Base-by-base conservation (phyloP, 2,329 filamentous ascomycete genomes). In the Madurella mycetomatis region DNA sequence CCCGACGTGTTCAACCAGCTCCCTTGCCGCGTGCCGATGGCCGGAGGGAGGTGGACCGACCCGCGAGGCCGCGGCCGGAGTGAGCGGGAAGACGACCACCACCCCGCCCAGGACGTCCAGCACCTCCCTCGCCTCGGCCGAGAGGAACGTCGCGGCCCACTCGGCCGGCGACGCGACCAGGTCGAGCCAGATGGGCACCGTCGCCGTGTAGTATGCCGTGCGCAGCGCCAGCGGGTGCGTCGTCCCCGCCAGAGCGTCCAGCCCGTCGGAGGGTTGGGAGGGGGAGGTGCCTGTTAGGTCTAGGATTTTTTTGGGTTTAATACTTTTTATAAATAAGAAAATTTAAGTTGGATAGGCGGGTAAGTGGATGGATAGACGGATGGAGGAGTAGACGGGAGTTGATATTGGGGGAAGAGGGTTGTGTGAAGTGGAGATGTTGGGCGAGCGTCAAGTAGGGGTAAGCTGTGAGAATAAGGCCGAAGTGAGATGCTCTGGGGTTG, bases 141-240 rank as follows among this genome's bases (percentile, higher is more conserved):
- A 76, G 1, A 86, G 74, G 61, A 87, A 87, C 0, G 80, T 78
- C 1, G 67, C 66, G 0, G 80, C 72, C 84, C 84, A 87, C 37
- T 80, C 76, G 2, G 65, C 51, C 0, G 79, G 74, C 4, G 73
- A 70, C 5, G 73, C 63, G 54, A 85, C 74, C 44, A 85, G 73
- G 64, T 88, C 85, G n/a, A 87, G 74, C 85, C 85, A 88, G 60
- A 87, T 74, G 42, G 84, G 83, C 3, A 87, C 73, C 0, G 73
- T 73, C 50, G 82, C 76, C 19, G 70, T 75, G 72, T 87, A 87
- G 72, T 87, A 87, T 13, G 72, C 63, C 17, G 83, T 87, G 56
- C 75, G 74, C 51, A 87, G 70, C 9, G 69, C 55, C 32, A 84
- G 75, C 42, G 70, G 66, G 62, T 86, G 84, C 15, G 83, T 83